Evolutionary conservation across 495 filamentous ascomycete genomes (phyloP).

Genomic region (Cudoniella acicularis): DNA sequence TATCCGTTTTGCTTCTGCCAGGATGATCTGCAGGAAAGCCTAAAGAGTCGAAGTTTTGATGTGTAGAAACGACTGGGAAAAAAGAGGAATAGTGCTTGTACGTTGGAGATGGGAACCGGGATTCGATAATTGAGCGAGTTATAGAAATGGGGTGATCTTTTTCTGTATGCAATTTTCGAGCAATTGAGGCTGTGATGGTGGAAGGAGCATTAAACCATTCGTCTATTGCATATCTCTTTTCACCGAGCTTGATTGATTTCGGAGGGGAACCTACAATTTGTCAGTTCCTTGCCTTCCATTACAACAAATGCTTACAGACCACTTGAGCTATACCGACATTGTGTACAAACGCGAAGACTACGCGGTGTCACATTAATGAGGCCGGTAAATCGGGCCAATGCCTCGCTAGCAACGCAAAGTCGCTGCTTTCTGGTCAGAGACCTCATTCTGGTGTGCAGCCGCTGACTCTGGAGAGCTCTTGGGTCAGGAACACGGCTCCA

Average conservation of each 20-base stretch:
- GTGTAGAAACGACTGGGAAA: conserved; percentile 78
- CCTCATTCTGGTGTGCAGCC: conserved; percentile 9
- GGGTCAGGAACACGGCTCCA: not conserved
- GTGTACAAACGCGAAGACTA: conserved; percentile 9
- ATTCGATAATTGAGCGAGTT: conserved; percentile 88
- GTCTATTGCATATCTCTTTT: conserved; percentile 62
- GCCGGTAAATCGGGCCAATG: conserved; percentile 18
- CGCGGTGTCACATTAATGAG: conserved; percentile 8
- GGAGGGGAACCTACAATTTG: conserved; percentile 5
- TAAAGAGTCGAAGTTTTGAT: conserved; percentile 92
- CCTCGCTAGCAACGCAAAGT: conserved; percentile 13
- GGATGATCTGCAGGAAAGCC: conserved; percentile 89
- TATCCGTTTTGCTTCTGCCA: conserved; percentile 82
- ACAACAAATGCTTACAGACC: conserved; percentile 9
- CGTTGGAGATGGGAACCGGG: conserved; percentile 68
- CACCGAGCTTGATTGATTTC: conserved; percentile 50
- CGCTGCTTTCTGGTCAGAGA: conserved; percentile 6
- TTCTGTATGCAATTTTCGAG: conserved; percentile 77
- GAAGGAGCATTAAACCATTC: conserved; percentile 81
- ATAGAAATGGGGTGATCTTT: conserved; percentile 86
- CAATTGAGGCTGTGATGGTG: conserved; percentile 67
- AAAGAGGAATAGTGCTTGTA: conserved; percentile 75
- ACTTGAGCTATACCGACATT: conserved; percentile 23
- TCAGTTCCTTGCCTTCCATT: conserved; percentile 2
- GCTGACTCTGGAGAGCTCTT: not conserved